Evolutionary conservation across 1,284 basidiomycete genomes (phyloP).

Genomic region (Tilletia horrida): DNA sequence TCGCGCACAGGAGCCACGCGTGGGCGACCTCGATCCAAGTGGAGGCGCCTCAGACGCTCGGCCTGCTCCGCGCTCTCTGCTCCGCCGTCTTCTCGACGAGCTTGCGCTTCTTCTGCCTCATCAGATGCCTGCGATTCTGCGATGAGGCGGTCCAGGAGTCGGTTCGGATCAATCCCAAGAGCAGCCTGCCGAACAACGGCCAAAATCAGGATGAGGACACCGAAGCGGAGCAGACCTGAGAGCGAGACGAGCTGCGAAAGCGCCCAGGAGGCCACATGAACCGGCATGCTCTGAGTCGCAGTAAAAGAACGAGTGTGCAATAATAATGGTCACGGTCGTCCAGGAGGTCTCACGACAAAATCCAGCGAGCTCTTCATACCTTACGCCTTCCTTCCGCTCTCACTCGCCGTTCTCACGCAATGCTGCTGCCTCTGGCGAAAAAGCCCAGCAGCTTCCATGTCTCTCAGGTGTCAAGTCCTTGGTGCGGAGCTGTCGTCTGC

Average conservation of each 20-base stretch:
- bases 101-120: neutral
- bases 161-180: constrained; percentile 4
- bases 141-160: constrained; percentile 4
- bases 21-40: neutral
- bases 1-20: constrained; percentile 7
- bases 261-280: constrained; percentile 9
- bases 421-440: too few species aligned
- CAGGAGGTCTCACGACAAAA: too few species aligned
- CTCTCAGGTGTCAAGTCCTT: too few species aligned
- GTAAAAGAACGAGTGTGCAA: neutral
- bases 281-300: neutral
- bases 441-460: too few species aligned
- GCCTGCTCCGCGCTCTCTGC: neutral
- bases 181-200: neutral
- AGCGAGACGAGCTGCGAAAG: neutral
- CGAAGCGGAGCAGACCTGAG: neutral
- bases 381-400: too few species aligned
- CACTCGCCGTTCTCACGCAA: too few species aligned
- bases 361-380: too few species aligned
- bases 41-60: neutral
- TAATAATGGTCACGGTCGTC: too few species aligned
- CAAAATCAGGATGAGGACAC: neutral
- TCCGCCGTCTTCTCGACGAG: neutral
- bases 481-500: too few species aligned
- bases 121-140: neutral